A percentile compares a stretch with the other conserved stretches of the same genome.
Conservation (phyloP, 2,329 filamentous ascomycete species). For the Claviceps purpurea region DNA sequence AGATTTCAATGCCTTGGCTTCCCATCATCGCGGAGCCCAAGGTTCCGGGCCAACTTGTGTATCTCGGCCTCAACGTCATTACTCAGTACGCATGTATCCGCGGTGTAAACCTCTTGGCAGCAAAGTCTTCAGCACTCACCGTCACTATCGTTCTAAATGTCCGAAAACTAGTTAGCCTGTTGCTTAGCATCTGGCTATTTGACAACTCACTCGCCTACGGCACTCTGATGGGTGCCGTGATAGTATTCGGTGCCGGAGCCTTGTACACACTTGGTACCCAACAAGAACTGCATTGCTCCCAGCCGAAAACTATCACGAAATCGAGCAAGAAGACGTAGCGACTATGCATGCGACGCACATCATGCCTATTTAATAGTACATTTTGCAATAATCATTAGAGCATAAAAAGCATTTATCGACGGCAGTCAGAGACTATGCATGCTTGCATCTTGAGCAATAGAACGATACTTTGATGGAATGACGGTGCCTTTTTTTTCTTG, state of each 20-base stretch:
- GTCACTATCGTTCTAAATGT: slow-evolving; percentile 96
- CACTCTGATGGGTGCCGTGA: slow-evolving; percentile 65
- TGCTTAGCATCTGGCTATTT: slow-evolving; percentile 89
- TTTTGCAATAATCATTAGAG: neutral
- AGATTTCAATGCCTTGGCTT: slow-evolving; percentile 12
- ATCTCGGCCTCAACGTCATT: slow-evolving; percentile 61
- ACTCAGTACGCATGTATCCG: slow-evolving; percentile 94
- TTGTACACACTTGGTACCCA: slow-evolving; percentile 68
- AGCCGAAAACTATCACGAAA: neutral
- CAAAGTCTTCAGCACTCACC: slow-evolving; percentile 78
- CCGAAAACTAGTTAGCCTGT: slow-evolving; percentile 78
- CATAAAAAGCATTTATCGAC: neutral
- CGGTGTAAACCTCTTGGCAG: slow-evolving; percentile 86
- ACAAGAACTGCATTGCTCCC: slow-evolving; percentile 9
- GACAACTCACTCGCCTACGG: slow-evolving; percentile 67
- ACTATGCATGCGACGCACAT: neutral
- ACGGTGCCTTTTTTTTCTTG: neutral
- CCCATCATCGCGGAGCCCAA: slow-evolving; percentile 5
- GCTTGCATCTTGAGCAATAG: neutral
- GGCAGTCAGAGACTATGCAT: neutral
- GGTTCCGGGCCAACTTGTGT: slow-evolving; percentile 57
- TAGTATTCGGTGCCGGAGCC: slow-evolving; percentile 86
- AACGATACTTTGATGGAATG: neutral
- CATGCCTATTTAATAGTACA: neutral
- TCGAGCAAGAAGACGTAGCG: neutral